Percentiles rank a stretch among this genome's conserved stretches.
phyloP scores from a whole-genome alignment of 768 basidiomycete species.

The Tulasnella calospora region DNA sequence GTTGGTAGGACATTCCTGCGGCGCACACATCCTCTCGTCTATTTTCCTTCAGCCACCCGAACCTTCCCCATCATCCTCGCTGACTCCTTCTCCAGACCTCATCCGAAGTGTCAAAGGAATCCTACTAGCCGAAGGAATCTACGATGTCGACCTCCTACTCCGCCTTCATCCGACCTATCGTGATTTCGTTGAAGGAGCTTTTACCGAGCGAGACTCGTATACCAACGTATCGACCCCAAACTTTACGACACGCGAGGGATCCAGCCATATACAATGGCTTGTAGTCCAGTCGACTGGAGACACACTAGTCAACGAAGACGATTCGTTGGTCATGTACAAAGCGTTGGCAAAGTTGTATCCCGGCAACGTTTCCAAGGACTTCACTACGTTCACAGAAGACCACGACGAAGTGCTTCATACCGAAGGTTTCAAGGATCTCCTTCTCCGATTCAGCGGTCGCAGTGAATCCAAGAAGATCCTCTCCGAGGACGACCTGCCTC shows the following conservation, averaged over 20 bases:
- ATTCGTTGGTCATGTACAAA: constrained; percentile 56
- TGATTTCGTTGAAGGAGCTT: constrained; percentile 58
- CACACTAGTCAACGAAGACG: constrained; percentile 56
- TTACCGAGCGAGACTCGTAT: constrained; percentile 53
- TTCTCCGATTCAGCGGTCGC: constrained; percentile 30
- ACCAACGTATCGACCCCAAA: constrained; percentile 44
- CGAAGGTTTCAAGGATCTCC: constrained; percentile 45
- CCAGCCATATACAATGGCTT: constrained; percentile 53
- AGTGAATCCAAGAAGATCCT: background rate
- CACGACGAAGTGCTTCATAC: constrained; percentile 53
- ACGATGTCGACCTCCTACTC: constrained; percentile 64
- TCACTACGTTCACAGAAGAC: constrained; percentile 44
- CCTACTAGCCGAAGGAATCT: constrained; percentile 70
- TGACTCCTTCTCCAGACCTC: constrained; percentile 33
- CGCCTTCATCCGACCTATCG: constrained; percentile 61
- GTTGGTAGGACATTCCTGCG: constrained; percentile 74
- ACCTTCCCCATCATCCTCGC: constrained; percentile 46
- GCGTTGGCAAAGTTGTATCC: constrained; percentile 47
- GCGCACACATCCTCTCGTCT: constrained; percentile 72
- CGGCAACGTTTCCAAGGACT: constrained; percentile 35
- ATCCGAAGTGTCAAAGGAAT: constrained; percentile 50
- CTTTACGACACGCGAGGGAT: constrained; percentile 34
- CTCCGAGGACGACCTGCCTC: background rate
- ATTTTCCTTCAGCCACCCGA: constrained; percentile 56
- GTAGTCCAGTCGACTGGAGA: constrained; percentile 73